phyloP scores from a whole-genome alignment of 2,329 filamentous ascomycete genomes.

The Penicillium verrucosum region DNA sequence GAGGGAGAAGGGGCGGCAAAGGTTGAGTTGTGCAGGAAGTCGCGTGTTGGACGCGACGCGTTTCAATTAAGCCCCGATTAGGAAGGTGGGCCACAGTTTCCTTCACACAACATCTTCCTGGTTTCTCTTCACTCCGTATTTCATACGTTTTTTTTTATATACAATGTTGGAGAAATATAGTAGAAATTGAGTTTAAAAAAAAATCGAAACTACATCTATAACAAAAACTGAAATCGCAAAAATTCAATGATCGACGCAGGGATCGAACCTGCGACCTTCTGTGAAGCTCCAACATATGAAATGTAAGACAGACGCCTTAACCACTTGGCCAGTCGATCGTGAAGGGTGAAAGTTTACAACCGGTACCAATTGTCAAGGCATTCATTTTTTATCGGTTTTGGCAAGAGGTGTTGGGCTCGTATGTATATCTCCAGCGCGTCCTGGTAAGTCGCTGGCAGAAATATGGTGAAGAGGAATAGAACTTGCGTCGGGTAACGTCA shows the following conservation, averaged over 20 bases:
- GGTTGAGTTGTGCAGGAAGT: slow-evolving; percentile 6
- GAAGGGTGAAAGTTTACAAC: background rate
- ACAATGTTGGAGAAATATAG: too few relatives aligned
- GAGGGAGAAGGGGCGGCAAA: slow-evolving; percentile 12
- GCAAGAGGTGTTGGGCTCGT: too few relatives aligned
- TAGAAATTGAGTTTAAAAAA: too few relatives aligned
- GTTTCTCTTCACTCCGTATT: too few relatives aligned
- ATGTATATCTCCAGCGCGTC: too few relatives aligned
- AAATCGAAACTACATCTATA: background rate
- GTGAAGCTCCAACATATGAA: slow-evolving; percentile 4
- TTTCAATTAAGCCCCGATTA: slow-evolving; percentile 37
- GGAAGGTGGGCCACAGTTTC: slow-evolving; percentile 11
- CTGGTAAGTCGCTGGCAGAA: too few relatives aligned
- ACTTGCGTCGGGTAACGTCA: too few relatives aligned
- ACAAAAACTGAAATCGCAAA: background rate
- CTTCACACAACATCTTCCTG: background rate
- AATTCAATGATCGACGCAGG: slow-evolving; percentile 7
- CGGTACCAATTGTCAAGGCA: background rate
- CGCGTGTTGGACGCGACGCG: slow-evolving; percentile 22
- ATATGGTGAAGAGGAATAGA: too few relatives aligned
- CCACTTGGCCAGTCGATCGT: slow-evolving; percentile 9
- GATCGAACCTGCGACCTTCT: slow-evolving; percentile 5
- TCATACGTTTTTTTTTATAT: too few relatives aligned
- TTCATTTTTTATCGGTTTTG: too few relatives aligned
- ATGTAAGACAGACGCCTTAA: slow-evolving; percentile 11